A percentile compares a stretch with the other conserved stretches of the same genome.
These are phyloP conservation scores for Lasiodiplodia sp. DNA, from an alignment of 2,329 filamentous ascomycete genomes.

Conservation along the genomic window DNA sequence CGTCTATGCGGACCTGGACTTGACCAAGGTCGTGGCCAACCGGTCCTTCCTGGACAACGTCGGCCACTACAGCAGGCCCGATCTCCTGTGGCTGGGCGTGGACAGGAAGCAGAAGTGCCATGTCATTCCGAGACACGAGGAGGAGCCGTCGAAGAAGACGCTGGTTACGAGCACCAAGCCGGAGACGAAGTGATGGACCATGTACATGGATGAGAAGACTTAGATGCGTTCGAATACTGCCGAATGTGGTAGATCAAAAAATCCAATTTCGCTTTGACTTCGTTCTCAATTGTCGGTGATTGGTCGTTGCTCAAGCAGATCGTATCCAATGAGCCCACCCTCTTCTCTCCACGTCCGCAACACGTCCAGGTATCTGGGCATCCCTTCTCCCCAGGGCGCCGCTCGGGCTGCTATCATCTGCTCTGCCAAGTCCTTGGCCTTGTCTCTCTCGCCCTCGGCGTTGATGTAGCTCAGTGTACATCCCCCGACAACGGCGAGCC, in stretches of 20 bases:
- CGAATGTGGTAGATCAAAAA: neutral
- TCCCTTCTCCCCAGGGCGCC: neutral
- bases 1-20: constrained; percentile 59
- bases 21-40: constrained; percentile 46
- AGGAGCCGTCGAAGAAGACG: constrained; percentile 4
- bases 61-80: constrained; percentile 15
- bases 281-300: neutral
- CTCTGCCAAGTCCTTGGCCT: neutral
- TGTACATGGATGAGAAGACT: neutral
- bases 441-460: neutral
- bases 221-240: neutral
- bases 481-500: neutral
- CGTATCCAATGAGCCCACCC: neutral
- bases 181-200: neutral
- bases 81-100: constrained; percentile 19
- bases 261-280: neutral
- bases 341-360: neutral
- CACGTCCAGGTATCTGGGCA: neutral
- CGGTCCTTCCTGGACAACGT: constrained; percentile 6
- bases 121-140: neutral
- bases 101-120: constrained; percentile 13
- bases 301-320: neutral
- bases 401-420: neutral
- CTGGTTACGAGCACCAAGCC: neutral
- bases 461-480: constrained; percentile 23